Base-by-base conservation (phyloP, 1,139 yeast genomes). In the Magnusiomyces ingens region DNA sequence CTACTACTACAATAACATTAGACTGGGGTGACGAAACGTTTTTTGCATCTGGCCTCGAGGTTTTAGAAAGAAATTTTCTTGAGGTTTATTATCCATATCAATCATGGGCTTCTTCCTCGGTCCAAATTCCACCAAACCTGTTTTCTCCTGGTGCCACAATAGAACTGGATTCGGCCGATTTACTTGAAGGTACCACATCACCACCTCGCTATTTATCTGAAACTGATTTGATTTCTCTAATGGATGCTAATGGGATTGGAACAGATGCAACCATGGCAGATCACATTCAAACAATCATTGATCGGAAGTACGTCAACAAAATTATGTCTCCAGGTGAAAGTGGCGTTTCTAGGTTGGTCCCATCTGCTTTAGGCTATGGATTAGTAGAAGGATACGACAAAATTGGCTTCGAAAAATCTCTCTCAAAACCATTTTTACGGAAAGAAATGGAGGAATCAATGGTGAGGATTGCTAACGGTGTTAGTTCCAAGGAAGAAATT, bases 251-350 rank as follows among this genome's bases (percentile, higher is more conserved):
- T 69, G 98, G 98, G 0, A 94, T 94, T 49, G 99, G 99, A 1
- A 94, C 99, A 0, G 99, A 94, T 72, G 99, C 99, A 1, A 94
- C 99, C 0, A 94, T 94, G 71, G 99, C 99, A 0, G 99, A 93
- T 46, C 99, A 94, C 68, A 93, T 94, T 41, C 91, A 86, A 57
- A 91, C 87, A 64, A 82, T 94, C 48, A 71, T 78, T 26, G 67
- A 68, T 11, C 71, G 99, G 53, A 80, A 82, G 36, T 94, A 91
- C 64, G 81, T 87, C 2, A 36, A 36, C n/a, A 36, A 36, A 12
- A 36, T 13, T n/a, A 36, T 5, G 10, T 4, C n/a, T 4, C n/a
- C n/a, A 12, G 17, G 17, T 12, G 59, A 57, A 41, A 52, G 58
- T 10, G 52, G 46, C 10, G 55, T 53, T 32, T 46, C 52, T 2